Evolutionary conservation across 495 filamentous ascomycete genomes (phyloP).

Genomic region (Xylaria flabelliformis): DNA sequence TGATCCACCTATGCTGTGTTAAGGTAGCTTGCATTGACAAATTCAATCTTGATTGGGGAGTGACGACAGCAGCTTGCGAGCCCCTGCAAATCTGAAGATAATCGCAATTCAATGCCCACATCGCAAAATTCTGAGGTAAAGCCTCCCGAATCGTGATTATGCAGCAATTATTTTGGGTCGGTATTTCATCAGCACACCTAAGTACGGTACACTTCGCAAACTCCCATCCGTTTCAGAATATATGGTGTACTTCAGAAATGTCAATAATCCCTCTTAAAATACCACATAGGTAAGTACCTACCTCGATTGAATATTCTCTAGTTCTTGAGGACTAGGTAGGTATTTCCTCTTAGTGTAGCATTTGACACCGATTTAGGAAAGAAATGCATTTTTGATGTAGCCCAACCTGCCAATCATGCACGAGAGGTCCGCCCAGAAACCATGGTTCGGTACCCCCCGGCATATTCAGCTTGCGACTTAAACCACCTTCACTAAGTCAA

Average conservation of each 20-base stretch:
- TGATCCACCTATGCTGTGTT: slow-evolving; percentile 2
- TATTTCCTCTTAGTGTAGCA: background rate
- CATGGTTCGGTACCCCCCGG: slow-evolving; percentile 3
- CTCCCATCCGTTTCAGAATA: background rate
- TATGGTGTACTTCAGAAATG: background rate
- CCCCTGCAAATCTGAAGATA: background rate
- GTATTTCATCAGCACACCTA: background rate
- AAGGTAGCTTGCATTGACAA: slow-evolving; percentile 1
- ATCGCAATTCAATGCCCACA: background rate
- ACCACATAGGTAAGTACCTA: background rate
- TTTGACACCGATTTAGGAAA: background rate
- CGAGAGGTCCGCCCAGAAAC: background rate
- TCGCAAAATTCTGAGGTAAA: background rate
- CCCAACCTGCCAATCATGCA: background rate
- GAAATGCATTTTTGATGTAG: background rate
- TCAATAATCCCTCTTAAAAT: background rate
- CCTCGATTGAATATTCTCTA: background rate
- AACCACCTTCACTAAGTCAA: background rate
- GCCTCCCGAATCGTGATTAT: background rate
- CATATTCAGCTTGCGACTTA: slow-evolving; percentile 21
- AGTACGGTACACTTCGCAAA: slow-evolving; percentile 8
- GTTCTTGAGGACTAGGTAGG: background rate
- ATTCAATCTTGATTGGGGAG: background rate
- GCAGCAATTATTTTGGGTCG: background rate
- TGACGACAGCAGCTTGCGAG: background rate